Base-by-base conservation (phyloP, 352 stramenopile genomes). In the Phytophthora brassicae region DNA sequence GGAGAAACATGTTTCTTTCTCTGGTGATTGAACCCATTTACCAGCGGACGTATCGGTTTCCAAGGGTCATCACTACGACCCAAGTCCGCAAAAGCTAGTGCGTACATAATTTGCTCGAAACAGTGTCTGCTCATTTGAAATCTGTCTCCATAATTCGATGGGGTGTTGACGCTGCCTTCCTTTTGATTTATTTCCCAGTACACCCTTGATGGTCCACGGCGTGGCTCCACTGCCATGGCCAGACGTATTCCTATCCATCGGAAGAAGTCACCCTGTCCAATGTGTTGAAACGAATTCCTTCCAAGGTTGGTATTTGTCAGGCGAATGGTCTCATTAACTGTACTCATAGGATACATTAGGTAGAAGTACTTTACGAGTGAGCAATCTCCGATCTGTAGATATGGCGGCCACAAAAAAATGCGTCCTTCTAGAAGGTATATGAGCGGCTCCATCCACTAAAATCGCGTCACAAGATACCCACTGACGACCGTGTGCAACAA, bases 311-410 rank as follows among this genome's bases (percentile, higher is more conserved):
- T 42, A 11, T 24, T 43, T 4, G n/a, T 43, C 4, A 29, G 5
- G 3, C 29, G 24, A 7, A 51, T 23, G 6, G 24, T 53, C 3
- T 28, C 12, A 19, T 24, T 26, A 9, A 53, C n/a, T 12, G 46
- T 42, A 11, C 17, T 28, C 46, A 53, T 43, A 4, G 46, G 46
- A 19, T 53, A 42, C 46, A 53, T 53, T 26, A 53, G 28, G 13
- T 53, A 53, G 16, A 53, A 43, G 11, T 53, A 53, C 29, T 20
- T 28, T 4, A 42, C 17, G 11, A 53, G 11, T 17, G 29, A 20
- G 0, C 17, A 4, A 4, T 31, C 17, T 7, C 28, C 28, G 17
- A 53, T 26, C 14, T 53, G 28, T 4, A 53, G 19, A 12, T 42
- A 17, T 17, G 16, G 2, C 7, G 46, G 17, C 28, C 46, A 53